These are phyloP conservation scores for Batrachochytrium dendrobatidis DNA, from an alignment of 371 early-diverging fungal species.

Conservation along the genomic window DNA sequence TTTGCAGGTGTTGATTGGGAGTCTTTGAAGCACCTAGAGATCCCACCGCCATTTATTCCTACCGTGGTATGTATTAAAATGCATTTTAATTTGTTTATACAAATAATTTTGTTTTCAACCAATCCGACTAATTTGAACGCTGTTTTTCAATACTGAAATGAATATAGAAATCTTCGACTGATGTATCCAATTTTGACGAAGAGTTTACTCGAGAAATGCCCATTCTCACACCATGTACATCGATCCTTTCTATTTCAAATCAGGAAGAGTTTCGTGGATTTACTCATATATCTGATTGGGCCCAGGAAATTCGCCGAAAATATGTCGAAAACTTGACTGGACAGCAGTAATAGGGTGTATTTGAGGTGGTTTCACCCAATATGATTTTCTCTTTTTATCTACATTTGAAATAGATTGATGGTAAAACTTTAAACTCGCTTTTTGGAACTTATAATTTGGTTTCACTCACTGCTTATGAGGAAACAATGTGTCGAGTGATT, in stretches of 20 bases:
- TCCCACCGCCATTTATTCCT: slow-evolving; percentile 86
- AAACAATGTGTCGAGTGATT: no score
- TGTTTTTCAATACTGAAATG: not conserved
- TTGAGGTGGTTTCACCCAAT: no score
- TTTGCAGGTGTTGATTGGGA: slow-evolving; percentile 92
- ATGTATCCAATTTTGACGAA: slow-evolving; percentile 90
- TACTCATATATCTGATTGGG: slow-evolving; percentile 62
- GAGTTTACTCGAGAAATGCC: slow-evolving; percentile 89
- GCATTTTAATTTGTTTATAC: not conserved
- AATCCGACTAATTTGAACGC: not conserved
- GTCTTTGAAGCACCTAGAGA: slow-evolving; percentile 69
- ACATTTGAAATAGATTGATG: no score
- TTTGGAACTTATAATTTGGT: no score
- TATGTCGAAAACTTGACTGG: no score
- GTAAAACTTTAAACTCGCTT: no score
- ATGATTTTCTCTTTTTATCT: no score
- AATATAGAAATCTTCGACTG: slow-evolving; percentile 60
- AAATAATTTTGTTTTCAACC: not conserved
- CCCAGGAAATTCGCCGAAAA: slow-evolving; percentile 24
- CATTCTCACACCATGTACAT: slow-evolving; percentile 79
- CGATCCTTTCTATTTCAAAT: slow-evolving; percentile 63
- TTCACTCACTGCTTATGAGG: no score
- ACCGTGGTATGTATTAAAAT: slow-evolving; percentile 50
- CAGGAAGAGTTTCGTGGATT: slow-evolving; percentile 90
- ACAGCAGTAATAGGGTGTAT: no score